phyloP scores from a whole-genome alignment of 2,329 filamentous ascomycete genomes.

The Scopulariopsis brevicaulis region DNA sequence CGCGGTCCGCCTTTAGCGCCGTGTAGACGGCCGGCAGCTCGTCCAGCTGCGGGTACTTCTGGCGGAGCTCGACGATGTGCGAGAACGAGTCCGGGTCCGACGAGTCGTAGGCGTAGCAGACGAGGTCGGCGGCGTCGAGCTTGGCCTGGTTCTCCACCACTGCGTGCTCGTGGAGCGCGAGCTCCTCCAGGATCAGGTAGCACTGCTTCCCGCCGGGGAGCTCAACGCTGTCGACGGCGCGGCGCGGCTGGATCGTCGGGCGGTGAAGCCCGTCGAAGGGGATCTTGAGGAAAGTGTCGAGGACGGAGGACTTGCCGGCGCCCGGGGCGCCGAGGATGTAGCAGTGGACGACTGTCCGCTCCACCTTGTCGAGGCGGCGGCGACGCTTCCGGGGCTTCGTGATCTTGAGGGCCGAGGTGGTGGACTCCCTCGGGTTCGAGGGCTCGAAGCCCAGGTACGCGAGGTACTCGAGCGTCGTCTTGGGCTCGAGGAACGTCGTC shows the following conservation, averaged over 20 bases:
- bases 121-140: conserved; percentile 82
- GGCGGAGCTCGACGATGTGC: conserved; percentile 73
- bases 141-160: conserved; percentile 87
- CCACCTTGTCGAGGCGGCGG: conserved; percentile 70
- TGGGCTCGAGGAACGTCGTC: conserved; percentile 94
- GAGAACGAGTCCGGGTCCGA: conserved; percentile 93
- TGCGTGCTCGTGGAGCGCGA: conserved; percentile 89
- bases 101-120: conserved; percentile 95
- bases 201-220: conserved; percentile 93
- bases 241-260: conserved; percentile 88
- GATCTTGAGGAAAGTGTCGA: conserved; percentile 84
- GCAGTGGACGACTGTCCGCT: conserved; percentile 88
- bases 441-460: conserved; percentile 94
- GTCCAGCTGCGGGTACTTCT: conserved; percentile 71
- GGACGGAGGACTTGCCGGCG: conserved; percentile 81
- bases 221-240: conserved; percentile 93
- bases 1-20: conserved; percentile 86
- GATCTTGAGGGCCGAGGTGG: conserved; percentile 77
- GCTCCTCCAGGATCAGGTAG: conserved; percentile 89
- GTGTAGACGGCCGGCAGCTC: conserved; percentile 87
- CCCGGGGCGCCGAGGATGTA: conserved; percentile 80
- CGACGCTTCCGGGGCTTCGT: conserved; percentile 86
- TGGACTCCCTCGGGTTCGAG: conserved; percentile 60
- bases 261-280: conserved; percentile 77
- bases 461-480: conserved; percentile 89